A percentile compares a stretch with the other conserved stretches of the same genome.
phyloP scores from a whole-genome alignment of 306 rosid species.

The Sesbania bispinosa region DNA sequence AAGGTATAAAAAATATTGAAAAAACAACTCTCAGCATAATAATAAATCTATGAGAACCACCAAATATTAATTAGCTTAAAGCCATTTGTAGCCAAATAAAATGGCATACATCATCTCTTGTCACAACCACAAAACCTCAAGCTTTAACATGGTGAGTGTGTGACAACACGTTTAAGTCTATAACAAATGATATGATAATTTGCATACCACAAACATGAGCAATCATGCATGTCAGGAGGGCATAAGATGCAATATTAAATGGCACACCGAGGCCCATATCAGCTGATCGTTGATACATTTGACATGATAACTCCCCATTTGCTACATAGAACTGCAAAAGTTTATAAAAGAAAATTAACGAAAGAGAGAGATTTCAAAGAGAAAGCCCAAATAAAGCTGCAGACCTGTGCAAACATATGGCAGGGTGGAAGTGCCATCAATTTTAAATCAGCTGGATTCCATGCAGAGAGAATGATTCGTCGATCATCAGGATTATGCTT shows the following conservation, averaged over 20 bases:
- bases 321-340: constrained; percentile 80
- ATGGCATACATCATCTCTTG: not conserved
- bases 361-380: not conserved
- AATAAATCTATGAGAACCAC: not conserved
- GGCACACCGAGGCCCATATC: constrained; percentile 95
- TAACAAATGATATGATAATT: constrained; percentile 26
- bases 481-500: constrained; percentile 84
- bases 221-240: constrained; percentile 92
- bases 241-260: constrained; percentile 92
- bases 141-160: not conserved
- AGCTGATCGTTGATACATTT: constrained; percentile 96
- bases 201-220: constrained; percentile 97
- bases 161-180: constrained; percentile 9
- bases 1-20: too few species aligned
- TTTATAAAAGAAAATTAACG: too few species aligned
- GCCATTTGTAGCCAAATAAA: not conserved
- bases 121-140: too few species aligned
- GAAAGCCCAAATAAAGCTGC: constrained; percentile 26
- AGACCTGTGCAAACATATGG: constrained; percentile 94
- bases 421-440: constrained; percentile 97
- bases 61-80: not conserved
- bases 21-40: not conserved
- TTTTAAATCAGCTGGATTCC: constrained; percentile 94
- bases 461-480: constrained; percentile 83
- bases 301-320: constrained; percentile 89